Evolutionary conservation across 257 asterid genomes (phyloP), one percentile per base, ranked within the genome.

Genomic region (Solanum appendiculatum): DNA sequence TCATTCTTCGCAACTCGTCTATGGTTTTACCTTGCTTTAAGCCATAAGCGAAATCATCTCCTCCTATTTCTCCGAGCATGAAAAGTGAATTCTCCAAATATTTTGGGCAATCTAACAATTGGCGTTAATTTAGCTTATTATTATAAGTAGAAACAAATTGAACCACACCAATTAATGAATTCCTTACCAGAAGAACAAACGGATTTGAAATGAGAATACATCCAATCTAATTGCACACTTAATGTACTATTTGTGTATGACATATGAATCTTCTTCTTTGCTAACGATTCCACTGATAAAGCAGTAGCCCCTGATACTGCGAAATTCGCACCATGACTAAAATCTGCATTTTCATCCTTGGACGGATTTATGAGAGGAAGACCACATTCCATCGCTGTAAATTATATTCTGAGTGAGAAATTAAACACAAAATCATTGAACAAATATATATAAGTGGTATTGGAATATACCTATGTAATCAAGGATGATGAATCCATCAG

Each of bases 1-100:
- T n/a, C n/a, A n/a, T n/a, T n/a, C n/a, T n/a, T n/a, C n/a, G n/a
- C n/a, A n/a, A n/a, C n/a, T n/a, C n/a, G 7, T 46, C 56, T 13
- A 46, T 14, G 2, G 88, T 4, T 40, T 54, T 83, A 18, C 90
- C 90, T 54, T 83, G 73, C 2, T 34, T 60, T 9, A 86, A 15
- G 2, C 86, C 88, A 33, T 90, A 87, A 48, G 66, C 73, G 3
- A 87, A 90, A 60, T 89, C 90, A 33, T 89, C 84, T 20, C 87
- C 89, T 10, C 92, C 90, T 7, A 89, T 78, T 42, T 88, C 87
- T 25, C 92, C 89, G 1, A 86, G 89, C 89, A 90, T 44, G 66
- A 89, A 83, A 2, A 88, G 88, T 13, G 90, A 80, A 2, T n/a
- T 84, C 36, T 87, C 10, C 9, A 69, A 77, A 68, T 83, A 83